Percentiles rank a stretch among this genome's conserved stretches.
phyloP scores from a whole-genome alignment of 2,329 filamentous ascomycete species.

The Aspergillus latus region DNA sequence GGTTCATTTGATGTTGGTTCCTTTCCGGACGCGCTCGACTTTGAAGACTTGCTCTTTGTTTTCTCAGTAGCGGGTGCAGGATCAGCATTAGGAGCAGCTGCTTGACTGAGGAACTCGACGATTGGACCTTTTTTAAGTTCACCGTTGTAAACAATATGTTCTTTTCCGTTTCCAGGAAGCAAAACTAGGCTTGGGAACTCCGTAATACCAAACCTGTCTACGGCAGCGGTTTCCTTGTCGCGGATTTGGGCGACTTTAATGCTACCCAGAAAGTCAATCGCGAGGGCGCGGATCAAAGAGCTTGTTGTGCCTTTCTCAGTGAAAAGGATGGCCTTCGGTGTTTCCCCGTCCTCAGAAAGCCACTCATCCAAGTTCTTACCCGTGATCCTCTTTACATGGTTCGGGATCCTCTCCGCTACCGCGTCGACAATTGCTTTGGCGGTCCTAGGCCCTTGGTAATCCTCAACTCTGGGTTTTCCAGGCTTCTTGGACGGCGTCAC shows the following conservation, averaged over 20 bases:
- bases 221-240: slow-evolving; percentile 71
- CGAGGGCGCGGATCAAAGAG: slow-evolving; percentile 76
- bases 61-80: slow-evolving; percentile 56
- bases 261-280: slow-evolving; percentile 83
- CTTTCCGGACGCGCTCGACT: slow-evolving; percentile 42
- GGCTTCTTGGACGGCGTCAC: slow-evolving; percentile 79
- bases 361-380: slow-evolving; percentile 78
- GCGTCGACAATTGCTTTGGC: slow-evolving; percentile 87
- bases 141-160: slow-evolving; percentile 72
- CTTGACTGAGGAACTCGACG: slow-evolving; percentile 77
- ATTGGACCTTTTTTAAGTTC: slow-evolving; percentile 83
- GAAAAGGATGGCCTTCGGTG: slow-evolving; percentile 85
- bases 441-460: slow-evolving; percentile 80
- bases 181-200: slow-evolving; percentile 80
- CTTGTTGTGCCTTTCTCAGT: slow-evolving; percentile 89
- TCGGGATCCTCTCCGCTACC: slow-evolving; percentile 83
- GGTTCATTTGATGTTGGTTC: slow-evolving; percentile 49
- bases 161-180: slow-evolving; percentile 67
- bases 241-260: slow-evolving; percentile 80
- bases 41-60: slow-evolving; percentile 38
- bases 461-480: slow-evolving; percentile 78
- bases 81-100: slow-evolving; percentile 75
- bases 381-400: slow-evolving; percentile 78
- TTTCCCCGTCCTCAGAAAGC: slow-evolving; percentile 64
- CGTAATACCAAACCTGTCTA: slow-evolving; percentile 71